A percentile compares a stretch with the other conserved stretches of the same genome.
Evolutionary conservation across 768 basidiomycete genomes (phyloP).

Genomic region (Favolaschia claudopus): DNA sequence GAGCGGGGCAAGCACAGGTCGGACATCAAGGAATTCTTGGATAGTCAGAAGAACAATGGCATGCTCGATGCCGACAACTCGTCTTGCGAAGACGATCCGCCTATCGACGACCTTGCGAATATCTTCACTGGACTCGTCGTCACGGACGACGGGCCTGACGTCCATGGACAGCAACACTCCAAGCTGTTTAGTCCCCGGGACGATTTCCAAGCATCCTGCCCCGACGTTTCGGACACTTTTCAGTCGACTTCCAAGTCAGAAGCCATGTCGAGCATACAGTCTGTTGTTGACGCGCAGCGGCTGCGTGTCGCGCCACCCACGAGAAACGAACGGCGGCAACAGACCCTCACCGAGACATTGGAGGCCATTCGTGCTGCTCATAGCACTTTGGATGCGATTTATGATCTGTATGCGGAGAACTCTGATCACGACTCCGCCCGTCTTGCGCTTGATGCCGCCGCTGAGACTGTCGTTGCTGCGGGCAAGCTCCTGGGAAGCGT

Average conservation of each 20-base stretch:
- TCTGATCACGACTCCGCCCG: slow-evolving; percentile 15
- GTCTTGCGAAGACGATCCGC: too few relatives aligned
- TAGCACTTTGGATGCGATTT: background rate
- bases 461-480: slow-evolving; percentile 11
- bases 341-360: slow-evolving; percentile 9
- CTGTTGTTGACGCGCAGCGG: background rate
- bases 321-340: slow-evolving; percentile 12
- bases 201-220: slow-evolving; percentile 11
- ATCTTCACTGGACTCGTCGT: background rate
- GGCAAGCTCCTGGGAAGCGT: slow-evolving; percentile 19
- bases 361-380: slow-evolving; percentile 15
- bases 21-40: background rate
- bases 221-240: slow-evolving; percentile 9
- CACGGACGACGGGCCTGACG: slow-evolving; percentile 9
- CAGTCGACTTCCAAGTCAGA: slow-evolving; percentile 11
- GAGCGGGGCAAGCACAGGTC: background rate
- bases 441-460: slow-evolving; percentile 16
- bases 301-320: slow-evolving; percentile 8
- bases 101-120: background rate
- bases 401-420: slow-evolving; percentile 5
- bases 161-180: slow-evolving; percentile 21
- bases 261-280: slow-evolving; percentile 11
- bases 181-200: slow-evolving; percentile 18
- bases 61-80: too few relatives aligned
- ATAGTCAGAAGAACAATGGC: too few relatives aligned